Evolutionary conservation across 768 basidiomycete species (phyloP).

Genomic region (Russula griseocarnosa): DNA sequence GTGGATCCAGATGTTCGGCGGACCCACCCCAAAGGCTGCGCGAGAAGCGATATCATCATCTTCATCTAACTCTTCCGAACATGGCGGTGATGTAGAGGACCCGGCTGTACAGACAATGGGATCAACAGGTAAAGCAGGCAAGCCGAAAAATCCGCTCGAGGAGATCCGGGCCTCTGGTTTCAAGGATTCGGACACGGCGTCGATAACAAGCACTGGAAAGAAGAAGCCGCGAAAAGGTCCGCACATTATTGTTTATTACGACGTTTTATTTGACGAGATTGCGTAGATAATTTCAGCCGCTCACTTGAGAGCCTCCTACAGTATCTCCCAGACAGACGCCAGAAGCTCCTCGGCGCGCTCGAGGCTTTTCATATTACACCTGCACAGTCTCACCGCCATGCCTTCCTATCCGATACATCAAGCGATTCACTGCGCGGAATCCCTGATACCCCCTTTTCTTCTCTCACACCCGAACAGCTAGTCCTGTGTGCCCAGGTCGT

Average conservation of each 20-base stretch:
- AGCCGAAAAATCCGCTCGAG: slow-evolving; percentile 55
- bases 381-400: slow-evolving; percentile 60
- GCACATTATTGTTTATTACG: slow-evolving; percentile 4
- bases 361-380: slow-evolving; percentile 64
- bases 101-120: slow-evolving; percentile 10
- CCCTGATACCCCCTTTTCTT: slow-evolving; percentile 68
- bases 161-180: slow-evolving; percentile 41
- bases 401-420: slow-evolving; percentile 67
- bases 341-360: slow-evolving; percentile 77
- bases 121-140: slow-evolving; percentile 43
- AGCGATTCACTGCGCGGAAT: slow-evolving; percentile 71
- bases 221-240: slow-evolving; percentile 31
- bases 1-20: slow-evolving; percentile 85
- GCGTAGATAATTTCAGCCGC: slow-evolving; percentile 54
- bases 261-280: neutral
- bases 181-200: slow-evolving; percentile 65
- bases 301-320: slow-evolving; percentile 86
- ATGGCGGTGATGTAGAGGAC: slow-evolving; percentile 17
- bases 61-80: slow-evolving; percentile 17
- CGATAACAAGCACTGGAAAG: slow-evolving; percentile 37
- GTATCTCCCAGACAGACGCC: slow-evolving; percentile 86
- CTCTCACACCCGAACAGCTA: slow-evolving; percentile 78
- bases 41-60: slow-evolving; percentile 31
- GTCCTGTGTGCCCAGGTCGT: slow-evolving; percentile 89
- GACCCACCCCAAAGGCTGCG: slow-evolving; percentile 41